Conservation (phyloP, 1,284 basidiomycete genomes). For the Caloboletus inedulis region DNA sequence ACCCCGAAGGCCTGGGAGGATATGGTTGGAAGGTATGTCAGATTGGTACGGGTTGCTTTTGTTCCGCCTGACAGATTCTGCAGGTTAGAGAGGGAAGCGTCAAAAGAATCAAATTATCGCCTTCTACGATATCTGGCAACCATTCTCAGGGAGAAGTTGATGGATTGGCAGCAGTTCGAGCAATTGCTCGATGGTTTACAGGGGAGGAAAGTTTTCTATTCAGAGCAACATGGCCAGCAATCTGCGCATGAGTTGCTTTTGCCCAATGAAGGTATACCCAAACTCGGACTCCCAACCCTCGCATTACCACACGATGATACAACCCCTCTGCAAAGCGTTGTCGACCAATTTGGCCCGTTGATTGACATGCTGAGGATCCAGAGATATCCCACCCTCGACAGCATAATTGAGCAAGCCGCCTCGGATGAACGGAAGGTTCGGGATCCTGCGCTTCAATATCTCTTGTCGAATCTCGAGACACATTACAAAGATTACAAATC, state of each 20-base stretch:
- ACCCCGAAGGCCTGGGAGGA: conserved; percentile 2
- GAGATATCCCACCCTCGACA: conserved; percentile 13
- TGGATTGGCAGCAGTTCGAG: neutral
- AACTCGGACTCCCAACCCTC: conserved; percentile 23
- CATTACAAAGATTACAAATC: conserved; percentile 20
- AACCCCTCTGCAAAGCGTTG: neutral
- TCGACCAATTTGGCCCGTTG: conserved; percentile 5
- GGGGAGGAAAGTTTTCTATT: conserved; percentile 11
- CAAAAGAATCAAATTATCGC: conserved; percentile 15
- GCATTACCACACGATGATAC: conserved; percentile 1
- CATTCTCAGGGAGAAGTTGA: neutral
- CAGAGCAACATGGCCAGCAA: conserved; percentile 8
- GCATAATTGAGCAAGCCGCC: conserved; percentile 19
- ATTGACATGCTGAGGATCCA: conserved; percentile 11
- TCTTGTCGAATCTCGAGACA: conserved; percentile 19
- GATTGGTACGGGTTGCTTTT: neutral
- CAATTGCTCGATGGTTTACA: neutral
- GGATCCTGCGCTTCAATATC: conserved; percentile 13
- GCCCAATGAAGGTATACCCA: conserved; percentile 9
- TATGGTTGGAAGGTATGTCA: conserved; percentile 11
- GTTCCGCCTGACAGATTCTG: neutral
- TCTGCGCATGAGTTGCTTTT: conserved; percentile 15
- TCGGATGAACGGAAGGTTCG: conserved; percentile 4
- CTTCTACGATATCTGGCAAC: conserved; percentile 3
- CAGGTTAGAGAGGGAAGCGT: conserved; percentile 15